phyloP scores from a whole-genome alignment of 257 asterid genomes.

The Paraleonurus japonicus region DNA sequence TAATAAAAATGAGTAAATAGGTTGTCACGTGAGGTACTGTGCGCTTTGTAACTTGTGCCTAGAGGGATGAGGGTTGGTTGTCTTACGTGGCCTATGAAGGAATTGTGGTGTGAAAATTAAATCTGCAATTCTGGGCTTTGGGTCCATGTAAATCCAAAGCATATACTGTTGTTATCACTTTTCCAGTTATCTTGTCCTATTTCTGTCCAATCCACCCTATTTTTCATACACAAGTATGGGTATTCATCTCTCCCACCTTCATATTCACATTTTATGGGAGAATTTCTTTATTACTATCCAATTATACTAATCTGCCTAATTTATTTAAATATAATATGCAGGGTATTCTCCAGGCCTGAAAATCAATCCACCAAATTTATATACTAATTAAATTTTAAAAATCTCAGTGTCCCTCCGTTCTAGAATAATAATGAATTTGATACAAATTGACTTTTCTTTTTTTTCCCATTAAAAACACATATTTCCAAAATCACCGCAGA shows the following conservation, averaged over 20 bases:
- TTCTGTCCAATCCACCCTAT: background rate
- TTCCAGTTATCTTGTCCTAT: constrained; percentile 20
- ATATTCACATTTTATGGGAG: background rate
- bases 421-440: too few relatives aligned
- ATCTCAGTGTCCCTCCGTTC: too few relatives aligned
- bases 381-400: too few relatives aligned
- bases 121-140: background rate
- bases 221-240: background rate
- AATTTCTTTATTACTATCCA: background rate
- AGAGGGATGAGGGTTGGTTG: constrained; percentile 5
- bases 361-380: too few relatives aligned
- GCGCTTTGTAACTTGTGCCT: constrained; percentile 38
- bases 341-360: too few relatives aligned
- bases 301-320: too few relatives aligned
- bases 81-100: constrained; percentile 23
- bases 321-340: too few relatives aligned
- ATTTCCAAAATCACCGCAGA: too few relatives aligned
- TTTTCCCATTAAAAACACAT: too few relatives aligned
- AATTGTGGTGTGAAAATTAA: background rate
- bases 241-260: background rate
- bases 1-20: background rate
- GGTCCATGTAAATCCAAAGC: constrained; percentile 17
- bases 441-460: too few relatives aligned
- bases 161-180: constrained; percentile 2
- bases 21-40: constrained; percentile 25